phyloP scores from a whole-genome alignment of 306 rosid genomes.

The Sindora glabra region DNA sequence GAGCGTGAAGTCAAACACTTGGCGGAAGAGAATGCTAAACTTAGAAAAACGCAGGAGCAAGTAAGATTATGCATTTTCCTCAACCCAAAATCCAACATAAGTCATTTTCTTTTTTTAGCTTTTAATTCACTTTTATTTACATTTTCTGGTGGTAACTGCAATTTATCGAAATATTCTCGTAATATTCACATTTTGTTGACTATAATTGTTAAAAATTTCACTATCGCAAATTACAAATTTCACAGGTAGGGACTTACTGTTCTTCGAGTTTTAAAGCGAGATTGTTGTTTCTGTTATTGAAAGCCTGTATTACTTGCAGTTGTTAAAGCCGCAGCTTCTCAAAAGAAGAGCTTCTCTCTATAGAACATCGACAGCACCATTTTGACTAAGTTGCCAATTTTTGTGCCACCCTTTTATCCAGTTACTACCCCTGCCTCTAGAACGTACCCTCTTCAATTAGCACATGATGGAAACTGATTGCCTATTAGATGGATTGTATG shows the following conservation, averaged over 20 bases:
- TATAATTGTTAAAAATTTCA: too few species aligned
- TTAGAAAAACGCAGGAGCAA: constrained; percentile 57
- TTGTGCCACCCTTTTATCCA: not conserved
- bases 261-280: too few species aligned
- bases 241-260: too few species aligned
- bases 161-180: too few species aligned
- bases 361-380: constrained; percentile 77
- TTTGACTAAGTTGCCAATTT: constrained; percentile 46
- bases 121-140: too few species aligned
- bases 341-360: constrained; percentile 42
- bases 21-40: constrained; percentile 58
- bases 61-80: constrained; percentile 9
- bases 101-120: too few species aligned
- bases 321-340: constrained; percentile 24
- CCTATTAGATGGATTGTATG: not conserved
- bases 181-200: too few species aligned
- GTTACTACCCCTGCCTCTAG: not conserved
- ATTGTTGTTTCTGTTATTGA: too few species aligned
- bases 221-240: too few species aligned
- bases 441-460: constrained; percentile 13
- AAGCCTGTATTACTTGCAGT: constrained; percentile 29
- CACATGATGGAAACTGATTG: constrained; percentile 14
- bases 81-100: not conserved
- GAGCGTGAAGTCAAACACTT: constrained; percentile 50
- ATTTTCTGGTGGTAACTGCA: too few species aligned